Evolutionary conservation across 1,284 basidiomycete genomes (phyloP), one percentile per base, ranked within the genome.

Genomic region (Moesziomyces sp.): DNA sequence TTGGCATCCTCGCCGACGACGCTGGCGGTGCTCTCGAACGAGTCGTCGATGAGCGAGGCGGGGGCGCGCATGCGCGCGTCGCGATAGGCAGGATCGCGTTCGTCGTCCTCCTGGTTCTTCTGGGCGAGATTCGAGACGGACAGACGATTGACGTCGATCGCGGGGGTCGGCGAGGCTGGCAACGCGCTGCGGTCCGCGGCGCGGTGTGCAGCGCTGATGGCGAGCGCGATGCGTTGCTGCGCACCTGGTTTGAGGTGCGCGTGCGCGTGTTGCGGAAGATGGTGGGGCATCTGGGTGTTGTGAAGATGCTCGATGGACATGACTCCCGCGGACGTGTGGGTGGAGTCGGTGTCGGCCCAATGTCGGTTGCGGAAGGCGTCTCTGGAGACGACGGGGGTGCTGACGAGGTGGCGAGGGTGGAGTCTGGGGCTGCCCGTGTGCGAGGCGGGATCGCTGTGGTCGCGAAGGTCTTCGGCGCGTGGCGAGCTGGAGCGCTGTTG

Each of bases 401-500:
- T 63, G 53, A 73, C 58, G 49, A 73, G 23, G 34, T 60, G 70
- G 45, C 70, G 69, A 28, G 64, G 63, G 2, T 63, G 69, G 21
- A 43, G 49, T 43, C 53, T 60, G 9, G 66, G 66, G 28, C 64
- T 66, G 24, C 52, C 46, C 23, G 58, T 30, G 18, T 64, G 57
- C 21, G 64, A 73, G 43, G 60, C 60, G 30, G 64, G 70, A 43
- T 67, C 60, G 64, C 64, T 67, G 63, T 45, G 61, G 21, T 72
- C 59, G 53, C 69, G 64, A 38, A 48, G 56, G 19, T 73, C 70
- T 49, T 70, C 62, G n/a, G 48, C 58, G 16, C 73, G 68, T 44
- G 73, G 73, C 34, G 73, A 75, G 64, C 73, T 75, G 48, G 73
- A 75, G 7, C 73, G 67, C 19, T 67, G 59, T 40, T 75, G 67